Evolutionary conservation across 2,329 filamentous ascomycete species (phyloP), one percentile per base, ranked within the genome.

Genomic region (Apiospora phragmitis): DNA sequence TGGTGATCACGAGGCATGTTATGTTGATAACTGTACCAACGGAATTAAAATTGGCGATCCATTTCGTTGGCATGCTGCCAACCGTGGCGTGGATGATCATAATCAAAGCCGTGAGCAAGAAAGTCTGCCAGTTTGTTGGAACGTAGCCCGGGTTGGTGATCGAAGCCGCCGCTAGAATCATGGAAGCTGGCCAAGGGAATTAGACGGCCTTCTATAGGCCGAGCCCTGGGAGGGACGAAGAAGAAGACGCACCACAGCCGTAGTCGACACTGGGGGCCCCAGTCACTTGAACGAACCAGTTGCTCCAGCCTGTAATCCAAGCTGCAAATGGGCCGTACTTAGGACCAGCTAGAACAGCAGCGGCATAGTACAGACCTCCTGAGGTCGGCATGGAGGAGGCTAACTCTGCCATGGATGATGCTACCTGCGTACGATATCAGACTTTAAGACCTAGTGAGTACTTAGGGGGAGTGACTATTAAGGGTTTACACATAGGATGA

Each of bases 341-440:
- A 9, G 78, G 78, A 11, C 78, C 78, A 35, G 92, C 92, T 8
- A 94, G 85, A 0, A 93, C 92, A 4, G 92, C 92, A 24, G 91
- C 83, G 21, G 92, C 91, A 78, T 94, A 94, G 80, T 94, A 94
- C 18, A 94, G 83, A 35, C 92, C 92, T 69, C 92, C 92, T 79
- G 86, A 89, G 1, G 91, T 93, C 4, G 91, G 91, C 91, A 93
- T 93, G 62, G 89, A 90, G 3, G 89, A 91, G 75, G 91, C 93
- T 24, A 94, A 82, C 80, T 94, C 92, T 1, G 92, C 92, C 88
- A 91, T 90, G 26, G 87, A 87, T 80, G 89, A 86, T 11, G 92
- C 91, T 69, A 79, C 77, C 78, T 80, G 69, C 11, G 18, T 24
- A 41, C 41, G 12, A 43, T 35, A 65, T 70, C 72, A 69, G 32